Evolutionary conservation across 257 asterid species (phyloP).

Genomic region (Solanum tarapatanum): DNA sequence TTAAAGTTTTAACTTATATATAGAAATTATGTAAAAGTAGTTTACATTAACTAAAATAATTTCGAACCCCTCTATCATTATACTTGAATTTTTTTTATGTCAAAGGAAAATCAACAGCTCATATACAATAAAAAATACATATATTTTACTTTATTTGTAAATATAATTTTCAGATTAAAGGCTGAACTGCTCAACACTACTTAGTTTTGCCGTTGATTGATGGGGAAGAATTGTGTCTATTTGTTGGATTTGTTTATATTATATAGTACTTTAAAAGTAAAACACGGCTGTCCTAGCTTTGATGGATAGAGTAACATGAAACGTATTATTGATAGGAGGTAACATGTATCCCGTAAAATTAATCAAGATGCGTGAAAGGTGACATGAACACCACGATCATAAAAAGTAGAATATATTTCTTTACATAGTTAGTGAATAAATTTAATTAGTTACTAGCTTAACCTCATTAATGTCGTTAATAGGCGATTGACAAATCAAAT

Average conservation of each 20-base stretch:
- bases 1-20: neutral
- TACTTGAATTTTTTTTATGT: neutral
- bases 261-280: neutral
- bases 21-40: neutral
- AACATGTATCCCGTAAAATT: accelerated
- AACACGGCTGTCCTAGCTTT: too few relatives aligned
- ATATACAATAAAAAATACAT: neutral
- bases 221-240: neutral
- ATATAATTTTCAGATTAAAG: neutral
- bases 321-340: neutral
- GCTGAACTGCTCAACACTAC: neutral
- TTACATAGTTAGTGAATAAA: neutral
- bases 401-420: neutral
- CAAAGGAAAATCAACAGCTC: neutral
- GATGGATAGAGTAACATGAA: too few relatives aligned
- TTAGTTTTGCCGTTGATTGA: neutral
- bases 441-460: neutral
- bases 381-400: neutral
- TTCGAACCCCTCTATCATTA: neutral
- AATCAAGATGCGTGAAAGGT: accelerated
- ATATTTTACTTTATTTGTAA: too few relatives aligned
- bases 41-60: neutral
- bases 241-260: neutral
- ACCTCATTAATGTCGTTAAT: neutral
- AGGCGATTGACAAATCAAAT: neutral